phyloP scores from a whole-genome alignment of 345 rosid genomes.

The Moringa oleifera region DNA sequence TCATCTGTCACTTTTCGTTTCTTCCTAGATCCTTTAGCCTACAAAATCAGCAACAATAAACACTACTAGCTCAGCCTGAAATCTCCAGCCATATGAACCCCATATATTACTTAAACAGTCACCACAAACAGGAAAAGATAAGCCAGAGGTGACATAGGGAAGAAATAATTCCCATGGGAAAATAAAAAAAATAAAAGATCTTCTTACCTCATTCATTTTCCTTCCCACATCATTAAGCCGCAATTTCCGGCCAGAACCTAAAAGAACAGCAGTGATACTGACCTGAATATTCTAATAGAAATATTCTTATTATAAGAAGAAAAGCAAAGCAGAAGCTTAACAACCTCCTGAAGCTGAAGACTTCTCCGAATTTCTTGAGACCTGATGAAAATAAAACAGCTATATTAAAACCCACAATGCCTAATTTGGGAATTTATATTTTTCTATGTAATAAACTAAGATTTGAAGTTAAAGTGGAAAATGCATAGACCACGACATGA shows the following conservation, averaged over 20 bases:
- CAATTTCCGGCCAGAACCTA: slow-evolving; percentile 34
- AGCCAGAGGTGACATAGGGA: neutral
- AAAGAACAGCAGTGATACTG: slow-evolving; percentile 15
- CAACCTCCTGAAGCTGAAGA: slow-evolving; percentile 39
- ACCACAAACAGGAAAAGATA: neutral
- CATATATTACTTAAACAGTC: slow-evolving; percentile 4
- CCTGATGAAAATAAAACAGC: slow-evolving; percentile 25
- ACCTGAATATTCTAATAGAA: slow-evolving; percentile 12
- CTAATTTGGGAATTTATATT: neutral
- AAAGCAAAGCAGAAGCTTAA: slow-evolving; percentile 14
- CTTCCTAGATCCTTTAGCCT: slow-evolving; percentile 35
- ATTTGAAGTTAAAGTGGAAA: neutral
- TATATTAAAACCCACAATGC: slow-evolving; percentile 8
- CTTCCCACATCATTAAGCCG: slow-evolving; percentile 21
- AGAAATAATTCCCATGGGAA: neutral
- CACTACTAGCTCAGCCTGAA: slow-evolving; percentile 4
- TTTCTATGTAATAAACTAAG: neutral
- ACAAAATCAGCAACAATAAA: slow-evolving; percentile 13
- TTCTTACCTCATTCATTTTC: slow-evolving; percentile 32
- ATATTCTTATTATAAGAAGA: slow-evolving; percentile 6
- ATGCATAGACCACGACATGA: neutral
- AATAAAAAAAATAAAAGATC: slow-evolving; percentile 6
- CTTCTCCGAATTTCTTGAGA: slow-evolving; percentile 24
- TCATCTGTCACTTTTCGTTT: slow-evolving; percentile 29
- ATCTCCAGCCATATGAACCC: neutral